Evolutionary conservation across 768 basidiomycete species (phyloP), one percentile per base, ranked within the genome.

Genomic region (Amanita pseudoporphyria): DNA sequence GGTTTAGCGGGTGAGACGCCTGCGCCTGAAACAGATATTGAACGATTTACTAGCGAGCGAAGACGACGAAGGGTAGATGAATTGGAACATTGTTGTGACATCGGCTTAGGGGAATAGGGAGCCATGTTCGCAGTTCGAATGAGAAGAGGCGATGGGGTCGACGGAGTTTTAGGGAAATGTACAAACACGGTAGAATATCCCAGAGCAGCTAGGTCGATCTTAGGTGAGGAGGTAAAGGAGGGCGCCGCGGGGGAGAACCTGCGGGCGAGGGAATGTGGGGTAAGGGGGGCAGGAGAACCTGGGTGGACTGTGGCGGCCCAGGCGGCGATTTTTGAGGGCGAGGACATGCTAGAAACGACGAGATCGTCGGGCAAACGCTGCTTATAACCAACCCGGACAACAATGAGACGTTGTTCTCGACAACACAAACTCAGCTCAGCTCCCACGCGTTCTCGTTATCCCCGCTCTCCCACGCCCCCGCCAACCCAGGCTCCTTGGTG

Each of bases 231-330:
- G 64, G 64, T 13, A 65, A 66, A 18, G 67, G 57, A 21, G 62
- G 60, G 26, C 61, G 60, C 18, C 58, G 52, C 44, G 51, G 54
- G 64, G 16, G 68, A 68, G 5, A 71, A 72, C 16, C 5, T 32
- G 18, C n/a, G 43, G 12, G 43, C 31, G 26, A 58, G 26, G 26
- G 26, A 28, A 7, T 7, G 26, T 3, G 26, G 26, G 7, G 26
- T 28, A 28, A 28, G 57, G 2, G 74, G 66, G 3, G 69, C 69
- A 3, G 84, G 84, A 13, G 84, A 80, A 5, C 84, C 84, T 4
- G 84, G 85, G 50, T 82, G 78, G 48, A 87, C 81, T 54, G 67
- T 70, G 16, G 77, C 65, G 4, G 77, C 81, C 85, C 85, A 88
- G 33, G 76, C 55, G 13, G 73, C 58, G 40, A 87, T 83, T 46